Evolutionary conservation across 441 rosid genomes (phyloP).

Genomic region (Populus hybrid): DNA sequence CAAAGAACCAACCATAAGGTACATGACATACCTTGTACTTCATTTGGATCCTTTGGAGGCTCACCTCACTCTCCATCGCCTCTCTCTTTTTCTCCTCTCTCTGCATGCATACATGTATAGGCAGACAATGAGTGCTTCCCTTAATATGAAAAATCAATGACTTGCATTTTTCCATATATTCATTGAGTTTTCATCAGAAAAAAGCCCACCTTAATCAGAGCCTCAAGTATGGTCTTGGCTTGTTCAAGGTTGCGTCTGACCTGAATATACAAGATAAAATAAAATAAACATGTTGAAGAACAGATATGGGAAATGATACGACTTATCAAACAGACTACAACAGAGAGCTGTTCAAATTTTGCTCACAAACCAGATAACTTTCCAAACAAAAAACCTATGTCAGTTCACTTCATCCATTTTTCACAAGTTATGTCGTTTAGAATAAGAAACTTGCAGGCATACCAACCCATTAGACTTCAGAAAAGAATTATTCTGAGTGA

Average conservation of each 20-base stretch:
- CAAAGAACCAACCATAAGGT: neutral
- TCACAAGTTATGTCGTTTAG: neutral
- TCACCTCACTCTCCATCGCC: constrained; percentile 81
- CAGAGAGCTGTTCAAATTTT: neutral
- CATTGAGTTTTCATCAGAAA: constrained; percentile 22
- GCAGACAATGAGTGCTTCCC: constrained; percentile 13
- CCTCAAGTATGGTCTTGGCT: constrained; percentile 83
- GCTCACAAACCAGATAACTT: neutral
- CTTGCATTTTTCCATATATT: neutral
- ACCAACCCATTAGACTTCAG: neutral
- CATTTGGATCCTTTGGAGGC: constrained; percentile 89
- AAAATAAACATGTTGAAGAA: constrained; percentile 4
- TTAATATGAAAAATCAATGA: constrained; percentile 2
- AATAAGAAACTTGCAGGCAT: neutral
- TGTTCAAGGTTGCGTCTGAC: constrained; percentile 97
- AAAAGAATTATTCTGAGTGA: neutral
- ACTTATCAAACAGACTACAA: neutral
- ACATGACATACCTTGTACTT: constrained; percentile 60
- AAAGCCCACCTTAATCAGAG: constrained; percentile 71
- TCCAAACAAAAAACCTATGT: neutral
- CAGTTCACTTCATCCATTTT: neutral
- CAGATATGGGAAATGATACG: neutral
- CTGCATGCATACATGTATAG: constrained; percentile 33
- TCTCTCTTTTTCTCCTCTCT: constrained; percentile 97
- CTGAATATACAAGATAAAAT: constrained; percentile 37